Base-by-base conservation (phyloP, 164 flowering plant species). In the Paratinospora sagittata region DNA sequence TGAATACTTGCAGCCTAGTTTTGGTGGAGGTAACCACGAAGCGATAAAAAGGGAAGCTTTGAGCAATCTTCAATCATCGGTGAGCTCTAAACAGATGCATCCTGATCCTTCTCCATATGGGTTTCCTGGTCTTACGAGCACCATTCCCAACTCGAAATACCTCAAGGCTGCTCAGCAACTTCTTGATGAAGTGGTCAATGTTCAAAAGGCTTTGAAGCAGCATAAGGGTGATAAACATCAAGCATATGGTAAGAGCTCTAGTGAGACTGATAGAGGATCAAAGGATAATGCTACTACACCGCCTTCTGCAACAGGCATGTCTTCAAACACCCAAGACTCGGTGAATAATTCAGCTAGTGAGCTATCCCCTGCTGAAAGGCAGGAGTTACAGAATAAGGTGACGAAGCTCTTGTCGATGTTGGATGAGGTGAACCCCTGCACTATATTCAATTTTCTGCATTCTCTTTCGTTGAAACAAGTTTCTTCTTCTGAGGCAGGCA, bases 111-210 rank as follows among this genome's bases (percentile, higher is more conserved):
- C 75, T 74, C 78, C 67, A 17, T 83, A 72, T 75, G 90, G 76
- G 21, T 12, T 76, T 23, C 65, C 80, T 1, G 79, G 79, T 16
- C 52, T 72, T 70, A 63, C 83, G 21, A 80, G 76, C 71, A 72
- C 75, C 8, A 79, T 81, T 61, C 75, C 82, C 19, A 84, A 84
- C 73, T 88, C 97, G 27, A 88, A 79, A 65, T 92, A 87, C 80
- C 83, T 92, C 33, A 87, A 83, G 79, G 89, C 88, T 12, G 86
- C 89, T 36, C 96, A 89, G 65, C 85, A 86, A 66, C 77, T 94
- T 70, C 97, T 94, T 57, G 93, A 92, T 74, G 98, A 94, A 79
- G 85, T 89, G 19, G 95, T 89, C 71, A 88, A 77, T 79, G 87
- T 94, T 58, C 79, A 78, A 37, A 83, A 82, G 71, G 90, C 89